phyloP scores from a whole-genome alignment of 768 basidiomycete species.

The Tulasnella sp. region DNA sequence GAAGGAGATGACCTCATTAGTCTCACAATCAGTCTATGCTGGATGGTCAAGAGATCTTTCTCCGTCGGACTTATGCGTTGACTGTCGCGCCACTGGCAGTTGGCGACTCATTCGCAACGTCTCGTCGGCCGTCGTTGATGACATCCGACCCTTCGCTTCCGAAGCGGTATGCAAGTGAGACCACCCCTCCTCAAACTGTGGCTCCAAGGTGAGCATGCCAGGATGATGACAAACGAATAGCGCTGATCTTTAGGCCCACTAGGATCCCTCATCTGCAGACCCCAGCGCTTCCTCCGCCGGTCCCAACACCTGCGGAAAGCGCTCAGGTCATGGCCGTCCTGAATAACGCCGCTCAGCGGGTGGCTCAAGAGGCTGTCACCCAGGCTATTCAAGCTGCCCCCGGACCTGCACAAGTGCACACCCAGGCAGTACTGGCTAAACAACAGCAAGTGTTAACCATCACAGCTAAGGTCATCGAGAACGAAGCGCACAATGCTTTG shows the following conservation, averaged over 20 bases:
- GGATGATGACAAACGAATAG: background rate
- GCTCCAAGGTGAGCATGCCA: constrained; percentile 15
- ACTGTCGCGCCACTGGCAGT: constrained; percentile 56
- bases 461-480: constrained; percentile 65
- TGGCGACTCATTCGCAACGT: constrained; percentile 26
- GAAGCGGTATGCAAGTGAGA: constrained; percentile 34
- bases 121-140: constrained; percentile 35
- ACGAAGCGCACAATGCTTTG: constrained; percentile 41
- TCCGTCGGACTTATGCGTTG: constrained; percentile 56
- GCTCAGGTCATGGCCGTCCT: constrained; percentile 69
- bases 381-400: constrained; percentile 27
- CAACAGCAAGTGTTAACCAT: constrained; percentile 68
- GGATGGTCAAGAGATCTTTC: constrained; percentile 61
- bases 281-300: constrained; percentile 27
- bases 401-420: constrained; percentile 22
- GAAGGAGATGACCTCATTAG: background rate
- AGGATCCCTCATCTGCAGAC: constrained; percentile 24
- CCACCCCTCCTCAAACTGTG: constrained; percentile 26
- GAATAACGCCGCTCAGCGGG: constrained; percentile 64
- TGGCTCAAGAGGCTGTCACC: constrained; percentile 60
- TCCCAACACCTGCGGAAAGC: constrained; percentile 28
- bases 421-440: constrained; percentile 55
- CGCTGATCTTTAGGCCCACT: background rate
- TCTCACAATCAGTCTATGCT: constrained; percentile 42
- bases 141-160: constrained; percentile 24